Evolutionary conservation across 352 stramenopile species (phyloP).

Genomic region (Phytophthora capsici): DNA sequence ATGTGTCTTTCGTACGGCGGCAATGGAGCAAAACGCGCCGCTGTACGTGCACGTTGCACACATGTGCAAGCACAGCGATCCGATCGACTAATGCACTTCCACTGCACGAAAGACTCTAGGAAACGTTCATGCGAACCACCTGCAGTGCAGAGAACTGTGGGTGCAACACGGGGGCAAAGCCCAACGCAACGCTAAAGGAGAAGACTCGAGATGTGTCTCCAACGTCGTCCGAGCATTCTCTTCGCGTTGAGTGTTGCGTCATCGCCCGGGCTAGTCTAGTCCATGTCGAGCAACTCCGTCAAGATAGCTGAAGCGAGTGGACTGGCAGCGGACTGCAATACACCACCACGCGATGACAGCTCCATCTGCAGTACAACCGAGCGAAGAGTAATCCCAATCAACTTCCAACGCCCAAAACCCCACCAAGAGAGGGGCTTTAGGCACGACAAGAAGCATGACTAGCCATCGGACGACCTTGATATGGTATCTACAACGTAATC

Average conservation of each 20-base stretch:
- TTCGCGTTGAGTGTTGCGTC: conserved; percentile 28
- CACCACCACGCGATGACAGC: conserved; percentile 28
- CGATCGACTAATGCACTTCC: conserved; percentile 23
- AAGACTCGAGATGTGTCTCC: conserved; percentile 15
- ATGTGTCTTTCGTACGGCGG: background rate
- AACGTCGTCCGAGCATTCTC: conserved; percentile 18
- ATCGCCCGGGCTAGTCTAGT: conserved; percentile 14
- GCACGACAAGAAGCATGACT: conserved; percentile 1
- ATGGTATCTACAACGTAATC: conserved; percentile 15
- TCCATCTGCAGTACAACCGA: conserved; percentile 18
- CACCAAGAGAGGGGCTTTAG: conserved; percentile 5
- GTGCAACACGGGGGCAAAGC: conserved; percentile 13
- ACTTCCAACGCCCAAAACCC: background rate
- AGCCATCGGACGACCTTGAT: background rate
- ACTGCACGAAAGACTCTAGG: conserved; percentile 15
- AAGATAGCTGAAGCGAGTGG: conserved; percentile 25
- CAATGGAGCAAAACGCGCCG: conserved; percentile 2
- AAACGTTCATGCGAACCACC: conserved; percentile 11
- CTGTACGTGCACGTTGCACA: too few species aligned
- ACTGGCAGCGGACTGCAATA: conserved; percentile 30
- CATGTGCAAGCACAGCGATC: too few species aligned
- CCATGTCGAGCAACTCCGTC: conserved; percentile 23
- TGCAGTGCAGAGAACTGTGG: conserved; percentile 21
- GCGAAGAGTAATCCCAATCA: background rate
- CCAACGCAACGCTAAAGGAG: background rate